Evolutionary conservation across 768 basidiomycete species (phyloP), one percentile per base, ranked within the genome.

Genomic region (Steccherinum ochraceum): DNA sequence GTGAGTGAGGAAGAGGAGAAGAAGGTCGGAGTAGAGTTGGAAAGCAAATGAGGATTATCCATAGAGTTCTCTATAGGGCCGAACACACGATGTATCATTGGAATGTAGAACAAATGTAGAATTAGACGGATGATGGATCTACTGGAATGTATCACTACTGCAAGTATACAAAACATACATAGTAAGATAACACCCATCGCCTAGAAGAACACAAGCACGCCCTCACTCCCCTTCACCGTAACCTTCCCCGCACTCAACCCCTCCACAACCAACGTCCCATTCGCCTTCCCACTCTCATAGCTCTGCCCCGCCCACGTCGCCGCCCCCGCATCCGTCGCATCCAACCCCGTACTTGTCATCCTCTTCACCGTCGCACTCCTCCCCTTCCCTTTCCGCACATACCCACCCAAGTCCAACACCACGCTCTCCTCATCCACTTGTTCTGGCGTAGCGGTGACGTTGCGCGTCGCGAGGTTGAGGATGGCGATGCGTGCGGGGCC

Each of bases 261-360:
- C 52, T 69, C 67, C 3, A 58, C 44, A 1, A 43, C 50, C 49
- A 60, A 61, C 20, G 24, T 42, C 16, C 65, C 67, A 20, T 39
- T 51, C 4, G 66, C 64, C 4, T 56, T 61, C 3, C 67, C 67
- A 46, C 61, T 62, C 24, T 51, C 54, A 56, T 59, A 69, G 26
- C 58, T 60, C 56, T 69, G 68, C 3, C 65, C 64, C 3, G 61
- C 64, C 64, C 65, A 68, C 24, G 58, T 62, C 26, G 57, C 60
- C 21, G 50, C 39, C 13, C 55, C 54, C 18, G 64, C 45, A 48
- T 65, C 54, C 35, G 54, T 67, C 42, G 60, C 59, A 45, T 66
- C 63, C 40, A 65, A 35, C 12, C 58, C 63, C 1, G 60, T 61
- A n/a, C 59, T 60, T 21, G 62, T 65, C 60, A 69, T 60, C 45